Conservation (phyloP, 352 stramenopile genomes). For the Phytophthora palmivora region DNA sequence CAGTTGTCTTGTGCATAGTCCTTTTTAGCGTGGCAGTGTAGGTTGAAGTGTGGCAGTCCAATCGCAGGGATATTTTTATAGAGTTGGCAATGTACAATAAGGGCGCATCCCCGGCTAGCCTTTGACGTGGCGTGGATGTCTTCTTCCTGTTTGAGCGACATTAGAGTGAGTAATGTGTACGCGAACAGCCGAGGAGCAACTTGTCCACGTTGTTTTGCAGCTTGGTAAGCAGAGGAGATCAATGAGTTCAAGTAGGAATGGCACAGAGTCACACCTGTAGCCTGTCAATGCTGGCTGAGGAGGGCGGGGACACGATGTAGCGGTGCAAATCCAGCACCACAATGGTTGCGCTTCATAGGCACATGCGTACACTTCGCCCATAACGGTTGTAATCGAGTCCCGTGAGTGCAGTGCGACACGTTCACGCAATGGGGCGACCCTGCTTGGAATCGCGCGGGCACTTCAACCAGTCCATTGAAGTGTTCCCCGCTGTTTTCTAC, state of each 20-base stretch:
- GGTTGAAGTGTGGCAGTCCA: conserved; percentile 36
- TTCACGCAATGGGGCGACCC: conserved; percentile 7
- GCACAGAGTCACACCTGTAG: too few species aligned
- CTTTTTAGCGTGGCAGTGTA: conserved; percentile 30
- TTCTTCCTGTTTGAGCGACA: conserved; percentile 16
- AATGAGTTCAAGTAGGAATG: conserved; percentile 16
- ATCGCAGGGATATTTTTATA: conserved; percentile 38
- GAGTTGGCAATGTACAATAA: conserved; percentile 18
- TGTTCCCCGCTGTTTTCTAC: conserved; percentile 13
- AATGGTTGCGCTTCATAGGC: too few species aligned
- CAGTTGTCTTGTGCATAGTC: conserved; percentile 15
- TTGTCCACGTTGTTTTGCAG: conserved; percentile 2
- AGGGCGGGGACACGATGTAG: conserved; percentile 17
- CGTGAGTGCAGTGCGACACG: conserved; percentile 17
- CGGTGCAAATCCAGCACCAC: conserved; percentile 19
- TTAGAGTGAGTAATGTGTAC: conserved; percentile 31
- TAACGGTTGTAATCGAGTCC: conserved; percentile 1
- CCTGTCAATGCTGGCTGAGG: conserved; percentile 2
- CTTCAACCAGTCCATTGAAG: conserved; percentile 27
- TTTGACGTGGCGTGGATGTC: conserved; percentile 28
- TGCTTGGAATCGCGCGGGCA: conserved; percentile 17
- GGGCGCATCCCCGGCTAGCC: conserved; percentile 7
- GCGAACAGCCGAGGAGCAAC: conserved; percentile 35
- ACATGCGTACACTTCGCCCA: neutral
- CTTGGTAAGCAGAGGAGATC: conserved; percentile 7